phyloP scores from a whole-genome alignment of 2,329 filamentous ascomycete species.

The Epichloe sibirici region DNA sequence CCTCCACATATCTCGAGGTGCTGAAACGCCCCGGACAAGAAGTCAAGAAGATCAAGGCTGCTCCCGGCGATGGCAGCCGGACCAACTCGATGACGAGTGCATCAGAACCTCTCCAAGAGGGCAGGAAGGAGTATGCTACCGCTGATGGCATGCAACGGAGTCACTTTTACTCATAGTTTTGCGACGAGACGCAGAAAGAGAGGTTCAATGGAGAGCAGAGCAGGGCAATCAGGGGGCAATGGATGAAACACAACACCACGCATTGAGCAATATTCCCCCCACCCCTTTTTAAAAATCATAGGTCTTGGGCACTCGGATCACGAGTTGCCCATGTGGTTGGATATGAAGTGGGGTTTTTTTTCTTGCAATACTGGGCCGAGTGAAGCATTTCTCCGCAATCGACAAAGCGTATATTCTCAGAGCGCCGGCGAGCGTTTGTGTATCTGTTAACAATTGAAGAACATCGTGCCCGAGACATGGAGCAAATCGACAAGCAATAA shows the following conservation, averaged over 20 bases:
- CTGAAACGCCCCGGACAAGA: conserved; percentile 40
- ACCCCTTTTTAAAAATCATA: neutral
- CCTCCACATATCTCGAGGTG: conserved; percentile 79
- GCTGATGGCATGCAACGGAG: conserved; percentile 45
- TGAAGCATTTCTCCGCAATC: neutral
- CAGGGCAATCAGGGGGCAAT: too few species aligned
- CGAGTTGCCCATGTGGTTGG: neutral
- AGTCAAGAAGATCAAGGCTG: conserved; percentile 39
- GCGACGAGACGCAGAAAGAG: too few species aligned
- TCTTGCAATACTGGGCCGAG: neutral
- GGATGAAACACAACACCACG: neutral
- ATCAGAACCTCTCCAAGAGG: conserved; percentile 23
- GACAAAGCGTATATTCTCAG: neutral
- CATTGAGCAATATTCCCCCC: neutral
- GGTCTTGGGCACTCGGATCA: neutral
- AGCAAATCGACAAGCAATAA: neutral
- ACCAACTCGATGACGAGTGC: conserved; percentile 39
- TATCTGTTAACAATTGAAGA: neutral
- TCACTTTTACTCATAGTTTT: conserved; percentile 41
- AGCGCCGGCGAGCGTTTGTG: conserved; percentile 2
- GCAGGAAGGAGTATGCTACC: conserved; percentile 40
- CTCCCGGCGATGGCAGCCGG: conserved; percentile 33
- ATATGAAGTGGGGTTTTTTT: neutral
- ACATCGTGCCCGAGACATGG: neutral
- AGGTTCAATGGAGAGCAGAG: neutral